phyloP scores from a whole-genome alignment of 345 rosid species.

The Linum tenue region DNA sequence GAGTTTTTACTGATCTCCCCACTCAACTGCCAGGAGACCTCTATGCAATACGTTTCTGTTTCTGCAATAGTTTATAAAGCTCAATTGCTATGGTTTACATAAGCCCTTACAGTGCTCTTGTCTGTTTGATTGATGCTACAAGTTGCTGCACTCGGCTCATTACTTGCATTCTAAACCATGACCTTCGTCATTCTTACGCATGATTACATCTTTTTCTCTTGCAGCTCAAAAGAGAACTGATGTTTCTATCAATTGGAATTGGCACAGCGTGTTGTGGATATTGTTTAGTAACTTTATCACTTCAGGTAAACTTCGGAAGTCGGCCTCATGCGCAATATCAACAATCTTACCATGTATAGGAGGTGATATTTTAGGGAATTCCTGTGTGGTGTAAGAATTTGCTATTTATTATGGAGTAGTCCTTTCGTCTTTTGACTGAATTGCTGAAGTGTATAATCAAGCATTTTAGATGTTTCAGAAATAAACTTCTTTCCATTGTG shows the following conservation, averaged over 20 bases:
- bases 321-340: constrained; percentile 2
- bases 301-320: constrained; percentile 41
- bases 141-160: neutral
- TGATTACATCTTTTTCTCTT: constrained; percentile 18
- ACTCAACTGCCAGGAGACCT: neutral
- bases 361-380: neutral
- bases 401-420: neutral
- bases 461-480: neutral
- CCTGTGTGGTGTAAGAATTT: no score
- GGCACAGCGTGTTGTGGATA: constrained; percentile 77
- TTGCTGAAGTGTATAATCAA: neutral
- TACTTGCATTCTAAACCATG: neutral
- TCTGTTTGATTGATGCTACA: neutral
- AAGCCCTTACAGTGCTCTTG: neutral
- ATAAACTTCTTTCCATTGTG: neutral
- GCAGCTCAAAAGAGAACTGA: constrained; percentile 75
- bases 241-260: constrained; percentile 62
- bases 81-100: neutral
- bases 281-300: constrained; percentile 58
- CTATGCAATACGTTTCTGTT: neutral
- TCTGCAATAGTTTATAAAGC: neutral
- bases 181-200: neutral
- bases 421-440: neutral
- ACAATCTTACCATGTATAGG: neutral
- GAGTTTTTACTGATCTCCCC: neutral